A percentile compares a stretch with the other conserved stretches of the same genome.
These are phyloP conservation scores for Calocybe gangraenosa DNA, from an alignment of 768 basidiomycete genomes.

Conservation along the genomic window DNA sequence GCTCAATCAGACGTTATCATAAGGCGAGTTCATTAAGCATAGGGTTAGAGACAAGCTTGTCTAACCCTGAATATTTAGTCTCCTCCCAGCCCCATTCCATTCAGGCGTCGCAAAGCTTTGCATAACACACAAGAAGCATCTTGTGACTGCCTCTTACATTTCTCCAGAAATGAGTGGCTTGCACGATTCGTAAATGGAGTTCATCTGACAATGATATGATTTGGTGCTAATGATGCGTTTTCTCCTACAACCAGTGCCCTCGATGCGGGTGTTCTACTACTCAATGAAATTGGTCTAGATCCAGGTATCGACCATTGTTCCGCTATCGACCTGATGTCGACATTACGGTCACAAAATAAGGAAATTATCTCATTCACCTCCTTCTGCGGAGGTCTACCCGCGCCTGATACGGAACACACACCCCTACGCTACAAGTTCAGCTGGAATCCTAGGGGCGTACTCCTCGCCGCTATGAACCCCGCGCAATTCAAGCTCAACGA, in stretches of 20 bases:
- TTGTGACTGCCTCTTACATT: conserved; percentile 91
- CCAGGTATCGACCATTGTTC: conserved; percentile 90
- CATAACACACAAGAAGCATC: conserved; percentile 62
- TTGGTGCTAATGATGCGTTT: conserved; percentile 3
- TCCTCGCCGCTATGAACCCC: conserved; percentile 72
- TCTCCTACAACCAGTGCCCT: conserved; percentile 41
- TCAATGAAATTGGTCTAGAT: conserved; percentile 90
- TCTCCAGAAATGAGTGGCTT: conserved; percentile 71
- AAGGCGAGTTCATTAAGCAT: conserved; percentile 47
- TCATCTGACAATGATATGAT: background rate
- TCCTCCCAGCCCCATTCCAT: conserved; percentile 79
- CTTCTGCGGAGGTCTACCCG: conserved; percentile 91
- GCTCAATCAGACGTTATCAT: conserved; percentile 72
- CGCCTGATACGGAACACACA: conserved; percentile 58
- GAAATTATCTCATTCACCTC: conserved; percentile 72
- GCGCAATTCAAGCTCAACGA: conserved; percentile 62
- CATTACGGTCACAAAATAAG: conserved; percentile 47
- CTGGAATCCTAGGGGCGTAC: conserved; percentile 87
- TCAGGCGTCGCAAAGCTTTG: conserved; percentile 67
- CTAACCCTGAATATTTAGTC: conserved; percentile 35
- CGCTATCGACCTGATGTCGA: conserved; percentile 64
- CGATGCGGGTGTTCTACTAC: conserved; percentile 59
- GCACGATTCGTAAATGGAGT: conserved; percentile 46
- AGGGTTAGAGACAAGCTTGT: background rate
- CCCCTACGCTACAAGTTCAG: conserved; percentile 91